Evolutionary conservation across 1,139 yeast species (phyloP), one percentile per base, ranked within the genome.

Genomic region (Ogataea hybrid): DNA sequence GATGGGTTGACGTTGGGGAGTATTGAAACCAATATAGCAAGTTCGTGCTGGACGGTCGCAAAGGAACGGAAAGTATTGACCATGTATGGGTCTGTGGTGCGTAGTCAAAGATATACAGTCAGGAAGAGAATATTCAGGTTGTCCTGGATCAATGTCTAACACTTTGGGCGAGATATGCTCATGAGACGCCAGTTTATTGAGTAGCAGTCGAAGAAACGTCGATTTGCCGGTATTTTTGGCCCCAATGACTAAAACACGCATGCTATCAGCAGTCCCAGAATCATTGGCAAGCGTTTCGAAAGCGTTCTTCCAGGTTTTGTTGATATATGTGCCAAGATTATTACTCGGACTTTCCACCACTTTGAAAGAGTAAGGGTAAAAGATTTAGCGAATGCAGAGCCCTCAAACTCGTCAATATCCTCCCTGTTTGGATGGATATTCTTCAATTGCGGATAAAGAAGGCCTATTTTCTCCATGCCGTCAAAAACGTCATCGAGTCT

Each of bases 141-240:
- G 97, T 0, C 96, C 96, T 0, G 97, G 96, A 60, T 92, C 98
- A 3, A 89, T 61, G 56, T 92, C 97, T 25, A 92, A 53, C 38
- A 80, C 75, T 23, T 74, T 70, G 39, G 65, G 63, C 6, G 31
- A 14, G 6, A 27, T 21, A n/a, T 15, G 25, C 3, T 27, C 27
- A 25, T 44, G 28, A 46, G 51, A 48, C 62, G 42, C 33, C 39
- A 68, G 44, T 47, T 57, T 51, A 62, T 88, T 88, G 6, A 76
- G 44, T 6, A 89, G 58, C 9, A 75, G 54, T 49, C 79, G 74
- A 12, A 82, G 64, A 35, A 87, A 70, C 0, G 95, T 83, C 0
- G 96, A 84, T 57, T 90, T 90, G 1, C 97, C 97, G 1, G 89
- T 75, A 48, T 85, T 84, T 57, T 88, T 89, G 11, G 82, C 73